A percentile compares a stretch with the other conserved stretches of the same genome.
Evolutionary conservation across 768 basidiomycete species (phyloP).

Genomic region (Pleurotus ostreatus): DNA sequence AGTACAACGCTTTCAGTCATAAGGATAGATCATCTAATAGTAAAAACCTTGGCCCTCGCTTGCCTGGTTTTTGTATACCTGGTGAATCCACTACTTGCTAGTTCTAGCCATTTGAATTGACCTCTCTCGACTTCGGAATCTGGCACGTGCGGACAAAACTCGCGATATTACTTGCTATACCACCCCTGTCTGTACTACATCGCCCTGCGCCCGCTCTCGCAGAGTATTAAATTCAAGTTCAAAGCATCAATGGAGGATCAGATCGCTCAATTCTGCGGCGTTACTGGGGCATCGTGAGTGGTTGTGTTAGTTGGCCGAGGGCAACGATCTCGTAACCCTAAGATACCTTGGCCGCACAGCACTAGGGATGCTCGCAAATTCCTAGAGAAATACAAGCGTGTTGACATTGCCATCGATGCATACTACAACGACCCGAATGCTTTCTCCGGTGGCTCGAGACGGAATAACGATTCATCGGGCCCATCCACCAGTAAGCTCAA

Average conservation of each 20-base stretch:
- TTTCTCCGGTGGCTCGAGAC: slow-evolving; percentile 20
- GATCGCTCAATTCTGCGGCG: slow-evolving; percentile 54
- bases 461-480: slow-evolving; percentile 18
- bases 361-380: slow-evolving; percentile 62
- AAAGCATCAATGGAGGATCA: slow-evolving; percentile 44
- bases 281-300: slow-evolving; percentile 72
- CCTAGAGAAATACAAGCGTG: slow-evolving; percentile 63
- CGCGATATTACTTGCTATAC: background rate
- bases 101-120: background rate
- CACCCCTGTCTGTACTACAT: background rate
- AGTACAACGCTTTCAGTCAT: background rate
- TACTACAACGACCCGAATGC: slow-evolving; percentile 57
- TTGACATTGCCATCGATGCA: slow-evolving; percentile 72
- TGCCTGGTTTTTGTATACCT: slow-evolving; percentile 2
- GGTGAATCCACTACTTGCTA: background rate
- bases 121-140: background rate
- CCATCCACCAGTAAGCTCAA: slow-evolving; percentile 53
- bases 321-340: background rate
- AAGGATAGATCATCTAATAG: background rate
- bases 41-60: background rate
- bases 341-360: slow-evolving; percentile 18
- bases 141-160: slow-evolving; percentile 1
- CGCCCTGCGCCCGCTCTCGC: background rate
- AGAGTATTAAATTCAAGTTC: slow-evolving; percentile 14
- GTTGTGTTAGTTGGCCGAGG: background rate